Evolutionary conservation across 208 protist genomes (phyloP).

Genomic region (Blechomonas ayalai): DNA sequence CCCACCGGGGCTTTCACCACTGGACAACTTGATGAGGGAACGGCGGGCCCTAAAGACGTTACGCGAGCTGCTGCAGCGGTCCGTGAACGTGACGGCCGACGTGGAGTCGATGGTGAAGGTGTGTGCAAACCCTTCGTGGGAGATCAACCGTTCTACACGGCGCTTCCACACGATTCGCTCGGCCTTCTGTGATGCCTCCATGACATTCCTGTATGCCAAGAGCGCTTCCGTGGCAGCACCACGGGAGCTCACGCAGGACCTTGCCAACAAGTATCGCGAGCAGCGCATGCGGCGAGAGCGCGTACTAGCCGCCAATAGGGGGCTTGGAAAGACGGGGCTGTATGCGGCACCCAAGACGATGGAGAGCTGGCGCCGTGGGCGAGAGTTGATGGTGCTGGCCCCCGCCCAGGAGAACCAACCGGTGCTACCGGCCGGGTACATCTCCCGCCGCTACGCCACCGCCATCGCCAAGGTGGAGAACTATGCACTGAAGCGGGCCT

Average conservation of each 20-base stretch:
- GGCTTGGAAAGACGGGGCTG: conserved; percentile 61
- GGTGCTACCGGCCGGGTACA: conserved; percentile 32
- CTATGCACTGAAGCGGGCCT: conserved; percentile 39
- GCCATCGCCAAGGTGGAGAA: conserved; percentile 25
- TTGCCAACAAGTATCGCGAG: conserved; percentile 29
- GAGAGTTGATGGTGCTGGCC: conserved; percentile 64
- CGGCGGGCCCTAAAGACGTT: too few relatives aligned
- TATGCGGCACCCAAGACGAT: conserved; percentile 24
- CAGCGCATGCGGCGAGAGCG: conserved; percentile 47
- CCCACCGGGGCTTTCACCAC: not conserved
- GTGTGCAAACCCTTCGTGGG: not conserved
- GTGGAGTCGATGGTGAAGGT: conserved; percentile 4
- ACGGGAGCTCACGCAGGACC: conserved; percentile 29
- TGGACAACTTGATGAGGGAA: too few relatives aligned
- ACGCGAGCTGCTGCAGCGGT: too few relatives aligned
- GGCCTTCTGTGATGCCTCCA: conserved; percentile 11
- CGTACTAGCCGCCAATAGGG: conserved; percentile 25
- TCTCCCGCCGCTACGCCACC: conserved; percentile 38
- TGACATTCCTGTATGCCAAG: conserved; percentile 7
- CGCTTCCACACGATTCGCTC: not conserved
- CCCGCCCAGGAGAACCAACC: conserved; percentile 35
- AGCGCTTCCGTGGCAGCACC: conserved; percentile 15
- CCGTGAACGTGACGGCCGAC: conserved; percentile 6
- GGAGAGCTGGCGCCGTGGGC: conserved; percentile 55
- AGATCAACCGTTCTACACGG: conserved; percentile 2